Percentiles rank a stretch among this genome's conserved stretches.
Conservation (phyloP, 202 grass and related monocot species). For the Setaria viridis region DNA sequence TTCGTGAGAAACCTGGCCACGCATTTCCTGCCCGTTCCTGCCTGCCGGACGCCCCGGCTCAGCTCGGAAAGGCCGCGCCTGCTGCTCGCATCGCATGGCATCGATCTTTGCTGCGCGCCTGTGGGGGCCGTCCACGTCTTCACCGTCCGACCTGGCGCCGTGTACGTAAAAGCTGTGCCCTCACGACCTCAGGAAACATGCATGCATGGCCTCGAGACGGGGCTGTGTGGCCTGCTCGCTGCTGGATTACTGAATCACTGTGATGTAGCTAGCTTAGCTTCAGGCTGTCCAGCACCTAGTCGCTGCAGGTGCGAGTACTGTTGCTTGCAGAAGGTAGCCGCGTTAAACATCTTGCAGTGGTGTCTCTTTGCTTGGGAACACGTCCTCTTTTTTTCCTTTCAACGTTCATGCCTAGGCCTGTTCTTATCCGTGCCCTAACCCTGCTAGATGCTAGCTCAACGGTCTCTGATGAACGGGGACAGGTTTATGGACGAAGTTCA, state of each 20-base stretch:
- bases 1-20: background rate
- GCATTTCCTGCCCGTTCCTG: background rate
- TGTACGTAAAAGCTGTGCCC: constrained; percentile 32
- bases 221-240: background rate
- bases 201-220: constrained; percentile 19
- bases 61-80: background rate
- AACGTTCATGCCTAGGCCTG: background rate
- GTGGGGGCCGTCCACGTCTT: background rate
- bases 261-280: constrained; percentile 14
- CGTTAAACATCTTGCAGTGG: background rate
- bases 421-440: background rate
- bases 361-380: background rate
- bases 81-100: constrained; percentile 13
- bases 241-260: constrained; percentile 40
- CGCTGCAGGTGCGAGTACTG: constrained; percentile 10
- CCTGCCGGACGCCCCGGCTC: background rate
- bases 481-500: background rate
- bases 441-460: background rate
- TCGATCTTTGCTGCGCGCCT: constrained; percentile 24
- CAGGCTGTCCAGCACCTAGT: constrained; percentile 10
- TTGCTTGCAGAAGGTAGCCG: background rate
- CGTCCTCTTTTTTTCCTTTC: background rate
- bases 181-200: constrained; percentile 4
- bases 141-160: background rate
- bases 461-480: background rate